Conservation (phyloP, 2,329 filamentous ascomycete species). For the Daldinia sp. region DNA sequence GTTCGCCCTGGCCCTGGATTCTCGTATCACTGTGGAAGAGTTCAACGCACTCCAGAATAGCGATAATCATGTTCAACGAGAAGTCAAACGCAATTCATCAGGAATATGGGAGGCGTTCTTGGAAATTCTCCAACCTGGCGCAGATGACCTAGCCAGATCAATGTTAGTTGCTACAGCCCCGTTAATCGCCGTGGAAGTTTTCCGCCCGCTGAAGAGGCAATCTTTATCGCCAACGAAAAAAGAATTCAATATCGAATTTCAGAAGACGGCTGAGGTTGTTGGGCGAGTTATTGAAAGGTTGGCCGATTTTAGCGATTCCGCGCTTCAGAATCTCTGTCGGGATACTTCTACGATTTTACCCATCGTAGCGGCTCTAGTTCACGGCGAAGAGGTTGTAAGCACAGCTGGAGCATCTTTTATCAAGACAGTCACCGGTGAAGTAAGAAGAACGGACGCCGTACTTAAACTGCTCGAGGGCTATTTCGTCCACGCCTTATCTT, state of each 20-base stretch:
- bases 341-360: slow-evolving; percentile 74
- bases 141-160: slow-evolving; percentile 76
- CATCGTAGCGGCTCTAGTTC: slow-evolving; percentile 81
- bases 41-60: slow-evolving; percentile 68
- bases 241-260: slow-evolving; percentile 80
- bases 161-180: slow-evolving; percentile 75
- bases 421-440: slow-evolving; percentile 79
- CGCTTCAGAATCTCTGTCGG: slow-evolving; percentile 75
- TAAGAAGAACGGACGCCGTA: slow-evolving; percentile 60
- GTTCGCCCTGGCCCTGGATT: slow-evolving; percentile 73
- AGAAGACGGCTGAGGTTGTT: slow-evolving; percentile 64
- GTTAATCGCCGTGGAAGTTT: slow-evolving; percentile 78
- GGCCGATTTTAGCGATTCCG: slow-evolving; percentile 74
- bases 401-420: slow-evolving; percentile 83
- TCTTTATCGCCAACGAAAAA: slow-evolving; percentile 57
- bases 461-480: slow-evolving; percentile 55
- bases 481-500: slow-evolving; percentile 54
- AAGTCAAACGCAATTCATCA: slow-evolving; percentile 74
- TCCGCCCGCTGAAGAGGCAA: slow-evolving; percentile 64
- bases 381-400: slow-evolving; percentile 79
- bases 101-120: slow-evolving; percentile 82
- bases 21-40: slow-evolving; percentile 73
- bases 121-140: slow-evolving; percentile 70
- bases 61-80: slow-evolving; percentile 68
- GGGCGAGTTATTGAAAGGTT: slow-evolving; percentile 80